Conservation (phyloP, 441 rosid genomes). For the Erysimum pusillum region DNA sequence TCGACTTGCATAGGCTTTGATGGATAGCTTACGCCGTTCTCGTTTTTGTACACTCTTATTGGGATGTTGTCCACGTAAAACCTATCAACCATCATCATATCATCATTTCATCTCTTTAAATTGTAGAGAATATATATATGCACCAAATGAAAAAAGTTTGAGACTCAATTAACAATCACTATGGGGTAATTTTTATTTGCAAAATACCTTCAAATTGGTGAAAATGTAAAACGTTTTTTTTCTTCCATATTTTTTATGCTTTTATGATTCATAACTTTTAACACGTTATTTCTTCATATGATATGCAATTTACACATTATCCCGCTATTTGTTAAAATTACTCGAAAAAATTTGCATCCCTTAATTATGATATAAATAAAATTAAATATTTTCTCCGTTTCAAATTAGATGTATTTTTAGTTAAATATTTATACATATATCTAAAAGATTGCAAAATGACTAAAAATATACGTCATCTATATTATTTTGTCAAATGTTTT, state of each 20-base stretch:
- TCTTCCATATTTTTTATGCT: no score
- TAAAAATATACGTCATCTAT: not conserved
- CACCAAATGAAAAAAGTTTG: not conserved
- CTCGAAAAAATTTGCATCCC: no score
- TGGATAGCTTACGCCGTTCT: conserved; percentile 61
- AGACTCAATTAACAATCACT: not conserved
- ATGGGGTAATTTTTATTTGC: not conserved
- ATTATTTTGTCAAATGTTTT: no score
- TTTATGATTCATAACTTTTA: no score
- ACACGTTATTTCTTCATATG: no score
- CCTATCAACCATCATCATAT: conserved; percentile 26
- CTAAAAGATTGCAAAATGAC: not conserved
- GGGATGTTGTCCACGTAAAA: conserved; percentile 53
- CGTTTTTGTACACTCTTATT: conserved; percentile 73
- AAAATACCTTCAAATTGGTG: not conserved
- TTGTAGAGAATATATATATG: not conserved
- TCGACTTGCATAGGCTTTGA: conserved; percentile 59
- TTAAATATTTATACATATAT: not conserved
- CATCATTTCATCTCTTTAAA: conserved; percentile 2
- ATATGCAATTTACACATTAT: no score
- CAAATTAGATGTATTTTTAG: no score
- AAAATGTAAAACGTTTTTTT: not conserved
- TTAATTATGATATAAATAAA: no score
- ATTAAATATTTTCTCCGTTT: no score
- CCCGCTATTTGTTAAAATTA: no score